These are phyloP conservation scores for Daldinia grandis DNA, from an alignment of 495 filamentous ascomycete species.

Conservation along the genomic window DNA sequence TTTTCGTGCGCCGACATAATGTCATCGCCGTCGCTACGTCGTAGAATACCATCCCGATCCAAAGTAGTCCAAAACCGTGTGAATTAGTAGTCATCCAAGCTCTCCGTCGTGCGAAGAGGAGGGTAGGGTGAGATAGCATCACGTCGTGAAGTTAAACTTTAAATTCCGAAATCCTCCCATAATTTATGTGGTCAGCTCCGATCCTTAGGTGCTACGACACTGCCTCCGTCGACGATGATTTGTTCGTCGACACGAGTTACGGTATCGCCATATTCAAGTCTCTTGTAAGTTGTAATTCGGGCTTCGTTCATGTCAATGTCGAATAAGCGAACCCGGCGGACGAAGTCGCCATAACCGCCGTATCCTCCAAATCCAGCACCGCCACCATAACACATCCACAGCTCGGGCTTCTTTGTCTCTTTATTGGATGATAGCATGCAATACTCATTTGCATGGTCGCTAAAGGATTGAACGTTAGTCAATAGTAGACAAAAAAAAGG, in stretches of 20 bases:
- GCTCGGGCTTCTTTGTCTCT: conserved; percentile 64
- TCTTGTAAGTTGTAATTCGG: conserved; percentile 88
- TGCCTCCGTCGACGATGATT: conserved; percentile 85
- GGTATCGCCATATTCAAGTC: conserved; percentile 81
- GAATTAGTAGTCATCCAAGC: conserved; percentile 15
- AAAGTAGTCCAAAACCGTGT: conserved; percentile 10
- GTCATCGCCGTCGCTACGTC: not conserved
- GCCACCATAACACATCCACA: conserved; percentile 99
- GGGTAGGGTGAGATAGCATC: conserved; percentile 1
- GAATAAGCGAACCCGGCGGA: conserved; percentile 84
- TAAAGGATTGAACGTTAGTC: conserved; percentile 42
- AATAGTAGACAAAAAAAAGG: not conserved
- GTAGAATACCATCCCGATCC: conserved; percentile 18
- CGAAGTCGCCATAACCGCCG: conserved; percentile 85
- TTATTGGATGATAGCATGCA: conserved; percentile 73
- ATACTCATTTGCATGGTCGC: conserved; percentile 96
- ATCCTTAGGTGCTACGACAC: conserved; percentile 55
- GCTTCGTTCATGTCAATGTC: conserved; percentile 92
- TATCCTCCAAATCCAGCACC: conserved; percentile 92
- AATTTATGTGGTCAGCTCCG: not conserved
- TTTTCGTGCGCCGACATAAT: conserved; percentile 2
- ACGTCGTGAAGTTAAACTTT: not conserved
- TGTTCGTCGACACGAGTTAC: conserved; percentile 80
- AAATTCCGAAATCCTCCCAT: not conserved
- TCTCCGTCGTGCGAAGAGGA: conserved; percentile 5